A percentile compares a stretch with the other conserved stretches of the same genome.
phyloP scores from a whole-genome alignment of 306 rosid genomes.

The Pueraria montana region DNA sequence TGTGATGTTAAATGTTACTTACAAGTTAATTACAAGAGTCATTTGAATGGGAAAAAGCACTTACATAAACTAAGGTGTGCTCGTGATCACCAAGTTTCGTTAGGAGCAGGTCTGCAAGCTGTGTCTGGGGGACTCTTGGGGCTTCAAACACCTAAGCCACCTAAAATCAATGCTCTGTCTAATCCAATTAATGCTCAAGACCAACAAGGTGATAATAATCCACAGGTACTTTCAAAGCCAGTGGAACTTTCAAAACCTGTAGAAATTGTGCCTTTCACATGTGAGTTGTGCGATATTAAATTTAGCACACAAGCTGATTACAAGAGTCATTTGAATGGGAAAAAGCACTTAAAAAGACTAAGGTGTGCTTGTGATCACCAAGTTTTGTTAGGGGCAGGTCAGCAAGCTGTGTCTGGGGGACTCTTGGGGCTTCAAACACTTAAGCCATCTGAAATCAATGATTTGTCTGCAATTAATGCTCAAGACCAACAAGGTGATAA shows the following conservation, averaged over 20 bases:
- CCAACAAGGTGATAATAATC: slow-evolving; percentile 70
- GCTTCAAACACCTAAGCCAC: slow-evolving; percentile 61
- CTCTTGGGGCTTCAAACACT: slow-evolving; percentile 59
- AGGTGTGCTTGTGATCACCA: slow-evolving; percentile 63
- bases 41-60: slow-evolving; percentile 78
- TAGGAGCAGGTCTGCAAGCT: slow-evolving; percentile 45
- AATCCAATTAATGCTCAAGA: slow-evolving; percentile 53
- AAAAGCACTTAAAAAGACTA: slow-evolving; percentile 63
- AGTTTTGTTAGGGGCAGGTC: slow-evolving; percentile 16
- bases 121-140: too few relatives aligned
- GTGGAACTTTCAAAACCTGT: slow-evolving; percentile 46
- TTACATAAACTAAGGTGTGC: slow-evolving; percentile 52
- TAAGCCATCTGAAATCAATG: slow-evolving; percentile 57
- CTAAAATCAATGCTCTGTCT: slow-evolving; percentile 44
- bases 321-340: slow-evolving; percentile 75
- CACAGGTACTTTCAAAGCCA: too few relatives aligned
- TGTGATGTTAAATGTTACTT: too few relatives aligned
- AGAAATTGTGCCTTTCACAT: slow-evolving; percentile 50
- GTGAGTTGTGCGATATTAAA: slow-evolving; percentile 80
- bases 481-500: slow-evolving; percentile 64
- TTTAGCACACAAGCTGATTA: slow-evolving; percentile 73
- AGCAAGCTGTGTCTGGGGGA: too few relatives aligned
- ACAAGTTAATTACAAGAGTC: slow-evolving; percentile 67
- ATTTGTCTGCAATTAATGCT: slow-evolving; percentile 51
- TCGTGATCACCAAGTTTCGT: slow-evolving; percentile 54